Conservation (phyloP, 768 basidiomycete species). For the Termitomyces sp. region DNA sequence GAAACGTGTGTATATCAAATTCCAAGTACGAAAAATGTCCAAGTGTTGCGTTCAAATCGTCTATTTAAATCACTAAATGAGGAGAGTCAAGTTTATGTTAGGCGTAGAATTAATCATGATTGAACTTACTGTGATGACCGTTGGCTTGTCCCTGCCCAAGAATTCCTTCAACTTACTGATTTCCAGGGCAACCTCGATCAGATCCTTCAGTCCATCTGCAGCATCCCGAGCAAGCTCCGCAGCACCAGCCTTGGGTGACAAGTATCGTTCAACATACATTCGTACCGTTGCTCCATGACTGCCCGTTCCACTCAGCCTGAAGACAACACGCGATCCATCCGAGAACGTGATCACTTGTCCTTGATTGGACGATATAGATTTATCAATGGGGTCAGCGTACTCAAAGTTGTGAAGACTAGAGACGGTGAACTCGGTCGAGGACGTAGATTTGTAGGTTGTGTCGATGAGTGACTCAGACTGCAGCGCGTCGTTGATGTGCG, state of each 20-base stretch:
- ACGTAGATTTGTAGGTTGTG: slow-evolving; percentile 62
- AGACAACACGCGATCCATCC: slow-evolving; percentile 93
- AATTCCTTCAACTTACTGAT: slow-evolving; percentile 84
- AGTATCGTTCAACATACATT: slow-evolving; percentile 94
- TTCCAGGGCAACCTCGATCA: slow-evolving; percentile 92
- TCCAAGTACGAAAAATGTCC: neutral
- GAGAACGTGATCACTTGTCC: slow-evolving; percentile 90
- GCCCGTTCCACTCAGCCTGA: slow-evolving; percentile 94
- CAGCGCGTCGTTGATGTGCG: slow-evolving; percentile 70
- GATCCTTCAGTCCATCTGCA: slow-evolving; percentile 86
- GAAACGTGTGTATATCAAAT: neutral
- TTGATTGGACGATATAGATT: slow-evolving; percentile 90
- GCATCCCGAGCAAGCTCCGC: slow-evolving; percentile 72
- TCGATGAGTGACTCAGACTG: slow-evolving; percentile 64
- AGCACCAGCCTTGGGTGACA: slow-evolving; percentile 64
- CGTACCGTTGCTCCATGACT: slow-evolving; percentile 95
- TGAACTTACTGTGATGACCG: slow-evolving; percentile 85
- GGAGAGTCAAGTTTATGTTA: neutral
- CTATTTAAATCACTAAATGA: neutral
- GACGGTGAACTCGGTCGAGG: slow-evolving; percentile 72
- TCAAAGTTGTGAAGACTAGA: slow-evolving; percentile 81
- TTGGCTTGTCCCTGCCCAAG: slow-evolving; percentile 86
- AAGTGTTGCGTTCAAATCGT: neutral
- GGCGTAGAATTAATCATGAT: neutral
- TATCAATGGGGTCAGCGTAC: slow-evolving; percentile 98